Conservation (phyloP, 2,329 filamentous ascomycete species). For the Fusarium sp. region DNA sequence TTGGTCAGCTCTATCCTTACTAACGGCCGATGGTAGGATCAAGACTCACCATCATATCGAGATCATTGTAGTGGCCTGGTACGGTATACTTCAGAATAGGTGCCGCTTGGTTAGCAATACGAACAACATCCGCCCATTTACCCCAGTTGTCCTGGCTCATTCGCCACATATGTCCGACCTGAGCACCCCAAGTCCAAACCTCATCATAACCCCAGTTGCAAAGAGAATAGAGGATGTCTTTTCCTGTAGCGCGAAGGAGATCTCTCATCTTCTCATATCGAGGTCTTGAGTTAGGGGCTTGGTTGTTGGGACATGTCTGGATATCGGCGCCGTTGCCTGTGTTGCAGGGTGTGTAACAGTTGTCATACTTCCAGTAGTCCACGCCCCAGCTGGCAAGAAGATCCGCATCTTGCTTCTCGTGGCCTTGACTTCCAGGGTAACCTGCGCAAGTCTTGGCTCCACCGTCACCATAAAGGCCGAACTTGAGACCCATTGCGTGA, state of each 20-base stretch:
- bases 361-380: conserved; percentile 31
- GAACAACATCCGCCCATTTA: conserved; percentile 21
- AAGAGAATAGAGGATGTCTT: conserved; percentile 23
- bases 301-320: conserved; percentile 7
- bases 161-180: conserved; percentile 26
- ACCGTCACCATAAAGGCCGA: conserved; percentile 16
- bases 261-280: conserved; percentile 24
- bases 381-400: conserved; percentile 27
- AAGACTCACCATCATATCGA: conserved; percentile 22
- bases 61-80: conserved; percentile 20
- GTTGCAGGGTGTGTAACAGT: conserved; percentile 25
- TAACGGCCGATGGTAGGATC: rapidly evolving
- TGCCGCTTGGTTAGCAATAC: conserved; percentile 23
- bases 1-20: neutral
- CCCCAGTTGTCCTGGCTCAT: conserved; percentile 29
- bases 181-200: conserved; percentile 28
- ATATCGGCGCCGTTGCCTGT: conserved; percentile 11
- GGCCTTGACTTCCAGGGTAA: conserved; percentile 20
- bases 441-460: conserved; percentile 25
- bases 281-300: conserved; percentile 14
- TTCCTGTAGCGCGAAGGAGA: conserved; percentile 16
- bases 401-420: conserved; percentile 22
- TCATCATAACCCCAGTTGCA: conserved; percentile 30
- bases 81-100: conserved; percentile 26
- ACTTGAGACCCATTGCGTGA: conserved; percentile 26